phyloP scores from a whole-genome alignment of 2,329 filamentous ascomycete genomes.

The Chaetomium sp. region DNA sequence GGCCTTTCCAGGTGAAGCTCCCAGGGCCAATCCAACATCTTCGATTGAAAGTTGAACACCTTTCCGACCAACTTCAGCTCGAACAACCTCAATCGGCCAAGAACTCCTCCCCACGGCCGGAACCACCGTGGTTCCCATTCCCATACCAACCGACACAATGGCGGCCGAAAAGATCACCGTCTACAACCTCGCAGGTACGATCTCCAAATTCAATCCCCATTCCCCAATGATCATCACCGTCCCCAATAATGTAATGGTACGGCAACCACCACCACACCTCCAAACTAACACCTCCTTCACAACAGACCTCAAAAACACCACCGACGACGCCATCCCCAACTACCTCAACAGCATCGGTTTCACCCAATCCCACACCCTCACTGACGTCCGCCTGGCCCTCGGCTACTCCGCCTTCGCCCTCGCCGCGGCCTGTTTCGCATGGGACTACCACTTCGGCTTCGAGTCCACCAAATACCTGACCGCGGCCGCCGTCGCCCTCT shows the following conservation, averaged over 20 bases:
- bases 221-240: background rate
- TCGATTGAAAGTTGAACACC: no score
- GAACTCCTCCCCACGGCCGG: background rate
- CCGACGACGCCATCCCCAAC: slow-evolving; percentile 88
- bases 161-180: slow-evolving; percentile 53
- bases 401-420: slow-evolving; percentile 79
- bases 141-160: slow-evolving; percentile 28
- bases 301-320: slow-evolving; percentile 90
- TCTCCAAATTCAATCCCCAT: slow-evolving; percentile 1
- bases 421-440: slow-evolving; percentile 76
- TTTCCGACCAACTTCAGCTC: background rate
- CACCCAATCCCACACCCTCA: slow-evolving; percentile 70
- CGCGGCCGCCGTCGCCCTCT: slow-evolving; percentile 68
- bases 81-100: background rate
- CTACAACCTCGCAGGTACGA: slow-evolving; percentile 59
- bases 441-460: slow-evolving; percentile 89
- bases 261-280: background rate
- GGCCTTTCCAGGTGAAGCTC: slow-evolving; percentile 17
- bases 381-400: slow-evolving; percentile 74
- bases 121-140: background rate
- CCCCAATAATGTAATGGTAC: background rate
- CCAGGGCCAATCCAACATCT: background rate
- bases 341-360: slow-evolving; percentile 88
- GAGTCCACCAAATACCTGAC: slow-evolving; percentile 79
- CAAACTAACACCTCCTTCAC: slow-evolving; percentile 1